Base-by-base conservation (phyloP, 768 basidiomycete species). In the Suillus luteus region DNA sequence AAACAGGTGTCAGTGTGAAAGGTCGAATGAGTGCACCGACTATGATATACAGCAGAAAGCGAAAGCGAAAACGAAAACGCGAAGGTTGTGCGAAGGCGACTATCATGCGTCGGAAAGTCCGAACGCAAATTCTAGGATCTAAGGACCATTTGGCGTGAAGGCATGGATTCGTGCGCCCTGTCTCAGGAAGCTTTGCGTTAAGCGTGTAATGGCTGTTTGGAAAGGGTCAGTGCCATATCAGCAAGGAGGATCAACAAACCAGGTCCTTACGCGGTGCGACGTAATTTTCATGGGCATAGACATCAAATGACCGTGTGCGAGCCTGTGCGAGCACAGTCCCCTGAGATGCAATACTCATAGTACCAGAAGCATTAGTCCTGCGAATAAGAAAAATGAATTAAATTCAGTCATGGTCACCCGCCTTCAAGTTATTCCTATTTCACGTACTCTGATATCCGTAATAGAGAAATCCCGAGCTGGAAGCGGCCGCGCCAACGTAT, bases 301-400 rank as follows among this genome's bases (percentile, higher is more conserved):
- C 93, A 59, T 94, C 90, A 76, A 97, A 96, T 2, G 87, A 73
- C 55, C 83, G 80, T 31, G 95, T 93, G 48, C 83, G 81, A n/a
- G 87, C 83, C 67, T 87, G 82, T 49, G 92, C 90, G 31, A 97
- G 83, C 31, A 85, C 78, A 2, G 82, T 82, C 19, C 91, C 91
- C 44, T 86, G 84, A 41, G 83, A 82, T 19, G 85, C 82, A 54
- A 86, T 73, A 49, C 77, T 78, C 71, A 82, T 74, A n/a, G 73
- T 73, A 60, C 85, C 85, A 62, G 83, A 77, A 37, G 82, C 76
- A 73, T 86, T 86, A 60, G 76, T 77, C 68, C 83, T 85, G 66
- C 55, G 69, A 66, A 66, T 63, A 65, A 66, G 48, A 63, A 41
- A 66, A 64, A 64, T 66, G 61, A 58, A 51, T 66, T 58, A 63